These are phyloP conservation scores for Vigna reflexopilosa DNA, from an alignment of 306 rosid species.

Conservation along the genomic window DNA sequence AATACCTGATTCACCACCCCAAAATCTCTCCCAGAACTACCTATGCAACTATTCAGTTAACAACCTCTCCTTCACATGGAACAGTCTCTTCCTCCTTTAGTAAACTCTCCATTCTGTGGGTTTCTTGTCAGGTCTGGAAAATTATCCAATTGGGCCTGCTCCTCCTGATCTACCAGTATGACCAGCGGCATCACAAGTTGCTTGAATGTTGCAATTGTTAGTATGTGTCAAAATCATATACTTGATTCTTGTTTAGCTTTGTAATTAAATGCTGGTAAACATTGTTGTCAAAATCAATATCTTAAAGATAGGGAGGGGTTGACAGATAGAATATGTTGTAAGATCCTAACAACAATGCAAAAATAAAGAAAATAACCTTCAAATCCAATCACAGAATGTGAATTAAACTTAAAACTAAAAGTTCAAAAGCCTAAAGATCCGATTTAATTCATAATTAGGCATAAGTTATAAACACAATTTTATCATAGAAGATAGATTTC, in stretches of 20 bases:
- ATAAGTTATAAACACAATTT: neutral
- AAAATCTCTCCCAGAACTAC: neutral
- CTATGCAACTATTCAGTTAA: neutral
- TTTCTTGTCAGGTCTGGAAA: neutral
- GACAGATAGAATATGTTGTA: neutral
- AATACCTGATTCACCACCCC: neutral
- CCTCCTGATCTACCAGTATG: neutral
- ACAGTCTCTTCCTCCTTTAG: neutral
- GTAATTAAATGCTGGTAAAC: neutral
- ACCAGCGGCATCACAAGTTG: neutral
- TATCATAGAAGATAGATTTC: neutral
- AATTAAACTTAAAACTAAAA: neutral
- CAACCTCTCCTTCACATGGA: neutral
- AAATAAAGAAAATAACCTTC: neutral
- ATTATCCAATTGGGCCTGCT: neutral
- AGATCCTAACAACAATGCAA: neutral
- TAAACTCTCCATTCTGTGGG: neutral
- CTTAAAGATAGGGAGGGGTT: neutral
- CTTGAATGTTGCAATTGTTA: conserved; percentile 34
- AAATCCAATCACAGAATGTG: neutral
- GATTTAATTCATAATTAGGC: neutral
- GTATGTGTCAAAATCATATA: conserved; percentile 8
- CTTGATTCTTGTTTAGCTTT: conserved; percentile 1
- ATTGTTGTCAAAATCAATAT: neutral
- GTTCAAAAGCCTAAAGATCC: neutral